A percentile compares a stretch with the other conserved stretches of the same genome.
phyloP scores from a whole-genome alignment of 352 stramenopile species.

The Thalassiosira oceanica region DNA sequence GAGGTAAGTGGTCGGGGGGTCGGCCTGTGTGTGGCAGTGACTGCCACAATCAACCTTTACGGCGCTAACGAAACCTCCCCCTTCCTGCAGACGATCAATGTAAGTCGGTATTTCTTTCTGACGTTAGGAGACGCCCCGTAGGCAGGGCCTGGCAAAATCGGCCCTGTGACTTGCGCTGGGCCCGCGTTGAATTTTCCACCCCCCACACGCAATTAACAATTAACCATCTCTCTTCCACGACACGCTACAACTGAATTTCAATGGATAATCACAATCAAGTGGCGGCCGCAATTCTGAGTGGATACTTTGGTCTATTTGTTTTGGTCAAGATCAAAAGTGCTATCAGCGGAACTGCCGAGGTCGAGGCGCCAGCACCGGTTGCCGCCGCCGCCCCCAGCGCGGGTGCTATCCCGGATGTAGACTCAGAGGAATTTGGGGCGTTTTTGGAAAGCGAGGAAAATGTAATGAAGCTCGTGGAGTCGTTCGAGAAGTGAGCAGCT shows the following conservation, averaged over 20 bases:
- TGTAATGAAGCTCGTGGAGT: slow-evolving; percentile 64
- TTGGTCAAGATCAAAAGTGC: slow-evolving; percentile 59
- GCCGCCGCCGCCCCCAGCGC: slow-evolving; percentile 10
- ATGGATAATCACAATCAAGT: slow-evolving; percentile 44
- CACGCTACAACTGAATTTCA: too few relatives aligned
- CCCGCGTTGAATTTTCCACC: neutral
- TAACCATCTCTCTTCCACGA: too few relatives aligned
- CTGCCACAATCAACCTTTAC: too few relatives aligned
- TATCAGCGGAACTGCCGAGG: slow-evolving; percentile 25
- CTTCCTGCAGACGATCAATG: too few relatives aligned
- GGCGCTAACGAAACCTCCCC: too few relatives aligned
- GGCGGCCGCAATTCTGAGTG: slow-evolving; percentile 61
- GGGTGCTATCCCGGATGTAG: slow-evolving; percentile 56
- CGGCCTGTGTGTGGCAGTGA: too few relatives aligned
- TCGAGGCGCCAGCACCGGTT: slow-evolving; percentile 16
- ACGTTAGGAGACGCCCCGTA: too few relatives aligned
- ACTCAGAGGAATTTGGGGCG: slow-evolving; percentile 67
- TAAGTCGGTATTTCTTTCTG: slow-evolving; percentile 1
- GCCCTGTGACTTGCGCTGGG: too few relatives aligned
- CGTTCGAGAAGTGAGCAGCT: slow-evolving; percentile 51
- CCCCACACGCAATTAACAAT: too few relatives aligned
- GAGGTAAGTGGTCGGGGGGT: too few relatives aligned
- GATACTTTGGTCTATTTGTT: slow-evolving; percentile 61
- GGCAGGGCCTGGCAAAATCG: too few relatives aligned
- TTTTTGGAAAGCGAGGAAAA: slow-evolving; percentile 67